Evolutionary conservation across 75 land plant species (phyloP).

Genomic region (Cunninghamia lanceolata): DNA sequence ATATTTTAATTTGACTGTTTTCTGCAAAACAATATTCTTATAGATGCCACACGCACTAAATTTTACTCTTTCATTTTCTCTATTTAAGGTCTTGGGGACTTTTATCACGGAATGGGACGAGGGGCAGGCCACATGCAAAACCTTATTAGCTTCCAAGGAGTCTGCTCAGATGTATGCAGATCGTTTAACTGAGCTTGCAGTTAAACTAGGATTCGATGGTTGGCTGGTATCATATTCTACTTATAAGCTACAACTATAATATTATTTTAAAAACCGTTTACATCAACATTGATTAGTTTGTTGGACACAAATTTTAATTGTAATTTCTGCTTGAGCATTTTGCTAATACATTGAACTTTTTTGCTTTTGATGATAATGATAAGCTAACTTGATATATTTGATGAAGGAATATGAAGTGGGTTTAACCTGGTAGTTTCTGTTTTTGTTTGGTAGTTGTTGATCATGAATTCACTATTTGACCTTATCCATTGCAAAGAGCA

Average conservation of each 20-base stretch:
- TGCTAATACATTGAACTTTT: neutral
- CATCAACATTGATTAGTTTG: neutral
- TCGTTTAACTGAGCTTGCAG: conserved; percentile 69
- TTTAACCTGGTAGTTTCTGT: neutral
- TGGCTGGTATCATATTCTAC: conserved; percentile 68
- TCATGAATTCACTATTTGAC: neutral
- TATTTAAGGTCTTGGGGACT: conserved; percentile 77
- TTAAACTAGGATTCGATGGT: conserved; percentile 84
- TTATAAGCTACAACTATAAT: neutral
- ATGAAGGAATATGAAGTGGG: neutral
- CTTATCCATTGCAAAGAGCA: neutral
- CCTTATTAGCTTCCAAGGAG: conserved; percentile 60
- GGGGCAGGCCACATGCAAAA: conserved; percentile 39
- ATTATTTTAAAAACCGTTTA: neutral
- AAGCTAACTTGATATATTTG: neutral
- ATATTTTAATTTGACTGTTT: neutral
- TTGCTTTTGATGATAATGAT: neutral
- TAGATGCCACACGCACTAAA: neutral
- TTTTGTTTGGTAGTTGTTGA: neutral
- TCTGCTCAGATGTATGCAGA: conserved; percentile 78
- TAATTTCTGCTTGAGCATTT: conserved; percentile 1
- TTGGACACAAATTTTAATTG: neutral
- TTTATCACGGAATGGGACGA: conserved; percentile 86
- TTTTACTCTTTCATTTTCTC: neutral
- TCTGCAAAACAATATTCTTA: neutral